These are phyloP conservation scores for Rhizophagus prolifer DNA, from an alignment of 192 early-diverging fungal species.

Conservation along the genomic window DNA sequence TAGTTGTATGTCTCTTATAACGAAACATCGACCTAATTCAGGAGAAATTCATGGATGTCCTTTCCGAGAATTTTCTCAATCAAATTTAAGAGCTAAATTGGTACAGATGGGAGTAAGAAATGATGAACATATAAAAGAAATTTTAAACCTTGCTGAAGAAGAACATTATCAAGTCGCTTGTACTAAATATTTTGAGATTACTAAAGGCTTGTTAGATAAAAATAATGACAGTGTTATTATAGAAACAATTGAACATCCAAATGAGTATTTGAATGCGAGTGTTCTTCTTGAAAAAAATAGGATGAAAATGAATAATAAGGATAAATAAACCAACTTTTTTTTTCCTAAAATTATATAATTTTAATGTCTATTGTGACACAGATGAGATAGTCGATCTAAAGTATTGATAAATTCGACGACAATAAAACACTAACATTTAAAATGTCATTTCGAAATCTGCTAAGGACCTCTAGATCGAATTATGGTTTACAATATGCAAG, in stretches of 20 bases:
- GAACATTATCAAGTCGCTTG: constrained; percentile 95
- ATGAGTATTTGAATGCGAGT: constrained; percentile 83
- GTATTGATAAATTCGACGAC: too few species aligned
- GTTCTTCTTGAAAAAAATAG: not conserved
- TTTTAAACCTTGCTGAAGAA: constrained; percentile 62
- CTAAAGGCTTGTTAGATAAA: constrained; percentile 28
- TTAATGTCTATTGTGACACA: too few species aligned
- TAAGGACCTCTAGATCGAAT: not conserved
- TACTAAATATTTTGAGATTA: constrained; percentile 82
- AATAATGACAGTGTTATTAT: constrained; percentile 40
- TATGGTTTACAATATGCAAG: not conserved
- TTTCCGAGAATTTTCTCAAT: constrained; percentile 76
- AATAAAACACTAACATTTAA: too few species aligned
- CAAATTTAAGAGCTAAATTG: constrained; percentile 65
- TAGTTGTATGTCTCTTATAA: constrained; percentile 88
- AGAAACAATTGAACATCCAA: constrained; percentile 87
- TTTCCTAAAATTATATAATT: too few species aligned
- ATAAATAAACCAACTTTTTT: not conserved
- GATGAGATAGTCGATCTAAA: too few species aligned
- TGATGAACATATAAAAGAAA: constrained; percentile 62
- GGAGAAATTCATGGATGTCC: constrained; percentile 96
- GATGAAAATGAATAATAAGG: not conserved
- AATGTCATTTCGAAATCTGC: not conserved
- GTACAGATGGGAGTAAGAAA: constrained; percentile 51
- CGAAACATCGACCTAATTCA: constrained; percentile 68